Evolutionary conservation across 495 filamentous ascomycete species (phyloP).

Genomic region (Penicillium diatomitis): DNA sequence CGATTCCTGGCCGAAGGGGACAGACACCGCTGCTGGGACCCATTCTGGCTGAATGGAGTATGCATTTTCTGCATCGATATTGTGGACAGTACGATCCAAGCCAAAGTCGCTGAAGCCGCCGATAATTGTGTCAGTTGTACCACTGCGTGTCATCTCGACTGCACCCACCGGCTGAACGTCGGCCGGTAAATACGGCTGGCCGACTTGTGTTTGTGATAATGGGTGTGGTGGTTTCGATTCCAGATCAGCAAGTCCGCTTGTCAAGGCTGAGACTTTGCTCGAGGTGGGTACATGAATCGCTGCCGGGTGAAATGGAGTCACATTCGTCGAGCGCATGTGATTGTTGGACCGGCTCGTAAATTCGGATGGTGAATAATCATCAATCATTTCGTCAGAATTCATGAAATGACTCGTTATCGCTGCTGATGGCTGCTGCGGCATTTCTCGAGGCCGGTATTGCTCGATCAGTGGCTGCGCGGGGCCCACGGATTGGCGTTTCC

Average conservation of each 20-base stretch:
- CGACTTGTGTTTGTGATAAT: conserved; percentile 8
- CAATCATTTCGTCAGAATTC: conserved; percentile 19
- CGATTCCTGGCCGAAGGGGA: conserved; percentile 18
- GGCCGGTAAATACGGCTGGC: conserved; percentile 14
- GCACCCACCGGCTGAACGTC: conserved; percentile 14
- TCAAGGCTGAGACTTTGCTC: conserved; percentile 14
- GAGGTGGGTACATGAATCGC: neutral
- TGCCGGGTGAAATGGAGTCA: neutral
- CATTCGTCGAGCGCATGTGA: conserved; percentile 1
- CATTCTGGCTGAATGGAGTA: conserved; percentile 27
- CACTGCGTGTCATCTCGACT: conserved; percentile 38
- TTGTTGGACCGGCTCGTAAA: conserved; percentile 32
- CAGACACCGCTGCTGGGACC: conserved; percentile 26
- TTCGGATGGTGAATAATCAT: conserved; percentile 35
- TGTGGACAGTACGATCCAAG: conserved; percentile 29
- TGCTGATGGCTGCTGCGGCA: neutral
- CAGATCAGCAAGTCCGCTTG: conserved; percentile 22
- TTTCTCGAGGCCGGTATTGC: conserved; percentile 12
- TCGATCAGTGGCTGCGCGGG: conserved; percentile 1
- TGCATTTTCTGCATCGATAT: conserved; percentile 19
- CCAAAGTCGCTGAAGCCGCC: conserved; percentile 37
- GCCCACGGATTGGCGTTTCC: conserved; percentile 30
- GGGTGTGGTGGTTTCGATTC: conserved; percentile 17
- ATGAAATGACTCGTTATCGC: conserved; percentile 9
- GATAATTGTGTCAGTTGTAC: conserved; percentile 35